phyloP scores from a whole-genome alignment of 495 filamentous ascomycete genomes.

The Saxophila tyrrhenica region DNA sequence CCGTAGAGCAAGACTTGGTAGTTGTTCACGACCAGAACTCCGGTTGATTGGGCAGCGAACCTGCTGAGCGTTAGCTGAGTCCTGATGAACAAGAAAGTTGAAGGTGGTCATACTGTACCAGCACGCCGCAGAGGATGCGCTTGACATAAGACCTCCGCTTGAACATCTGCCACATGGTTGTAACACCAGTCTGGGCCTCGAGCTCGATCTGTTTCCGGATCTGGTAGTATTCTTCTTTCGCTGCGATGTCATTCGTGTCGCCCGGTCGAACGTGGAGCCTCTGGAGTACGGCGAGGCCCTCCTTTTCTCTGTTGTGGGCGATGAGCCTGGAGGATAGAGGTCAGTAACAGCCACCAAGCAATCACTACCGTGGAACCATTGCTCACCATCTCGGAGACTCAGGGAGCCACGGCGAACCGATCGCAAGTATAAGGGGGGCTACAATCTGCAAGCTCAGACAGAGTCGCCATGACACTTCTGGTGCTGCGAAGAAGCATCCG shows the following conservation, averaged over 20 bases:
- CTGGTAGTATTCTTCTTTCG: background rate
- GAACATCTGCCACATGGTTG: background rate
- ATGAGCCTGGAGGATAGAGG: background rate
- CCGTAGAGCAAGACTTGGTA: background rate
- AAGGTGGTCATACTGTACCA: no score
- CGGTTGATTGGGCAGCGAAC: background rate
- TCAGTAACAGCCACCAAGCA: no score
- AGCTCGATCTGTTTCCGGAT: background rate
- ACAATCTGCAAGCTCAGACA: background rate
- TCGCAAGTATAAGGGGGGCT: background rate
- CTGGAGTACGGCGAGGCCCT: background rate
- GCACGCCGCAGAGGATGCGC: background rate
- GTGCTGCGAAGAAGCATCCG: background rate
- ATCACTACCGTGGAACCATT: background rate
- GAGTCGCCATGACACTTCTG: background rate
- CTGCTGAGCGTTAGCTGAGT: no score
- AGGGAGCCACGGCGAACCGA: background rate
- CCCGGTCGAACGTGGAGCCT: background rate
- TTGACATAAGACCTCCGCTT: background rate
- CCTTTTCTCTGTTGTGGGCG: background rate
- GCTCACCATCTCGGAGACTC: background rate
- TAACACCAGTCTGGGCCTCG: background rate
- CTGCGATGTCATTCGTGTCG: background rate
- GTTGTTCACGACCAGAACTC: background rate
- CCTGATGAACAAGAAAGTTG: no score